Conservation (phyloP, 2,329 filamentous ascomycete species). For the Nemania sp. region DNA sequence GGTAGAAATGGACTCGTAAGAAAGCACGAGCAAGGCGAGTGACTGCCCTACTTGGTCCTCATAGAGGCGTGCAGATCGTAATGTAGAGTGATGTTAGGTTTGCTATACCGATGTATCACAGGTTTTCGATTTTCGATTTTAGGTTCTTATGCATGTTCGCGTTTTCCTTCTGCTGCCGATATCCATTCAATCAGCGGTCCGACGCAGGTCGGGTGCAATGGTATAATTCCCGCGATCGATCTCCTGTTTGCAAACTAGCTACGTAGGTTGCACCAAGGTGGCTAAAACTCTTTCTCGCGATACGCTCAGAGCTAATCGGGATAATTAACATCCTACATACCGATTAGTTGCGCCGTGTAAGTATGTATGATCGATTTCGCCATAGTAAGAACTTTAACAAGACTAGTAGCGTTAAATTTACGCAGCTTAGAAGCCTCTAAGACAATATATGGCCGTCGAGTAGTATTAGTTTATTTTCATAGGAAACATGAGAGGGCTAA, state of each 20-base stretch:
- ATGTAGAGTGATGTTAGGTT: not conserved
- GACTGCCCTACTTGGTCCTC: too few species aligned
- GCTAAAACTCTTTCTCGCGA: not conserved
- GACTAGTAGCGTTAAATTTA: not conserved
- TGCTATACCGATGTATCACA: not conserved
- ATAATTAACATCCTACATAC: not conserved
- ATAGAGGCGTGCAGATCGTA: too few species aligned
- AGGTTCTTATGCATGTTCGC: not conserved
- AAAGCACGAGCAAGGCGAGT: too few species aligned
- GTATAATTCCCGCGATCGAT: not conserved
- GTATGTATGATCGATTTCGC: not conserved
- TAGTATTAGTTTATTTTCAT: not conserved
- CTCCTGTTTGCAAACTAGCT: not conserved
- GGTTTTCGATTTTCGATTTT: not conserved
- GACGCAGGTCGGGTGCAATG: not conserved
- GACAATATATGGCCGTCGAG: not conserved
- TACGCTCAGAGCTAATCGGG: not conserved
- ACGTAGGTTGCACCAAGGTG: not conserved
- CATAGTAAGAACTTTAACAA: not conserved
- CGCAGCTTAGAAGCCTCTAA: not conserved
- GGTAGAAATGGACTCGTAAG: too few species aligned
- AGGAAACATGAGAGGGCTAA: not conserved
- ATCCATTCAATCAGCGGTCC: not conserved
- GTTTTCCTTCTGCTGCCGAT: slow-evolving; percentile 3
- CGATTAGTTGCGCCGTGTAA: not conserved